Percentiles rank a stretch among this genome's conserved stretches.
Evolutionary conservation across 768 basidiomycete species (phyloP).

Genomic region (Kwoniella heveanensis): DNA sequence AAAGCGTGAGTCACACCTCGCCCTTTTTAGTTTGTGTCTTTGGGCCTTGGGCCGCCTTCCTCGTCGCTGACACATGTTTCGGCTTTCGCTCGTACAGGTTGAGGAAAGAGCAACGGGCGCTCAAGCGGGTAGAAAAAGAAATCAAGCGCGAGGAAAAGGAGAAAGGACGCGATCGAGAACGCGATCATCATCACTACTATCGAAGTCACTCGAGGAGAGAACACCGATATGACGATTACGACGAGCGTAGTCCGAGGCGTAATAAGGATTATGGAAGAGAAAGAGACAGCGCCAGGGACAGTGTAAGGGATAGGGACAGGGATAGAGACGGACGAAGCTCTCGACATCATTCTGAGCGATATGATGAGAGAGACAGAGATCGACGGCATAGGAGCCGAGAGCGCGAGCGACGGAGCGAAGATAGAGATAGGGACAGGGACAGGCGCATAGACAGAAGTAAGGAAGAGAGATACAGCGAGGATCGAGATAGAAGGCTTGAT

Average conservation of each 20-base stretch:
- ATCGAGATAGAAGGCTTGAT: constrained; percentile 7
- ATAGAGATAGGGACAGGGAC: constrained; percentile 10
- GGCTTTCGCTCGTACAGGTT: too few relatives aligned
- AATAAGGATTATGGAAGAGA: background rate
- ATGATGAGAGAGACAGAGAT: constrained; percentile 15
- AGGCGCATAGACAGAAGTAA: constrained; percentile 1
- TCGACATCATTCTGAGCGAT: constrained; percentile 9
- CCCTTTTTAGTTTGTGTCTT: too few relatives aligned
- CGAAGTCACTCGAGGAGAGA: constrained; percentile 4
- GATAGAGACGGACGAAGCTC: constrained; percentile 8
- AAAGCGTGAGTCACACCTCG: constrained; percentile 46
- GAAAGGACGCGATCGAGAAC: constrained; percentile 14
- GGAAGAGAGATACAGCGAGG: background rate
- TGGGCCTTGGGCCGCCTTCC: too few relatives aligned
- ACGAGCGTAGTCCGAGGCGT: constrained; percentile 4
- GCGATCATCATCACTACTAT: constrained; percentile 22
- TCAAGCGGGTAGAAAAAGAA: constrained; percentile 46
- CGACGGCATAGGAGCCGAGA: background rate
- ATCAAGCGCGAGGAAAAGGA: constrained; percentile 42
- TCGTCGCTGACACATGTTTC: too few relatives aligned
- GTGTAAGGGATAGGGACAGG: constrained; percentile 12
- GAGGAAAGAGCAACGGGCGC: constrained; percentile 45
- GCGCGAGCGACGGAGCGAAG: constrained; percentile 6
- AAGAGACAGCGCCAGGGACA: constrained; percentile 6
- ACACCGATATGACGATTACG: constrained; percentile 7